Evolutionary conservation across 2,329 filamentous ascomycete genomes (phyloP).

Genomic region (Fusarium subtropicale): DNA sequence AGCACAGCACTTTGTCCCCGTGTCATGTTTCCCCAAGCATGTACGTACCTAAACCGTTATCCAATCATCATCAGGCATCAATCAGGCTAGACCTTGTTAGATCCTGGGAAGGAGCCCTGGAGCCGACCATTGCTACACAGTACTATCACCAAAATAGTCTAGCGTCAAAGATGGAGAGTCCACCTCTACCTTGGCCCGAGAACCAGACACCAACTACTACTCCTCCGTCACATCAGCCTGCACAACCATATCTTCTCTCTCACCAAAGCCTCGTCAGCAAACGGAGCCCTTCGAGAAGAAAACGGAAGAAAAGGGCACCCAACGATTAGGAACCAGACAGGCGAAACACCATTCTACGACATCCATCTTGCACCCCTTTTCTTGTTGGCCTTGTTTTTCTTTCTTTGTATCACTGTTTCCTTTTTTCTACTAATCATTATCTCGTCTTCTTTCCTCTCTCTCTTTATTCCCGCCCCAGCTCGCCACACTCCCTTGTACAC

Average conservation of each 20-base stretch:
- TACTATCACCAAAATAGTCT: background rate
- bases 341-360: conserved; percentile 17
- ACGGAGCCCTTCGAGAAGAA: conserved; percentile 10
- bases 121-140: conserved; percentile 1
- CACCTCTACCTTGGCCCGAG: conserved; percentile 30
- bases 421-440: conserved; percentile 11
- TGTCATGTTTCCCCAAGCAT: conserved; percentile 32
- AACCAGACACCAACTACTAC: conserved; percentile 24
- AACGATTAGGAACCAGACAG: conserved; percentile 7
- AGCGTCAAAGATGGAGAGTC: conserved; percentile 9
- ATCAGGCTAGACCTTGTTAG: conserved; percentile 25
- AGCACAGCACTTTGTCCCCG: conserved; percentile 9
- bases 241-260: conserved; percentile 39
- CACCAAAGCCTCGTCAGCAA: conserved; percentile 44
- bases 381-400: background rate
- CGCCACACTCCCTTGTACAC: conserved; percentile 33
- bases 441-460: conserved; percentile 2
- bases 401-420: background rate
- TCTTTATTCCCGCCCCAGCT: conserved; percentile 9
- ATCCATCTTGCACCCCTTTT: background rate
- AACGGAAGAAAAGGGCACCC: background rate
- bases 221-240: conserved; percentile 44
- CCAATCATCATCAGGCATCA: conserved; percentile 10
- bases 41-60: background rate
- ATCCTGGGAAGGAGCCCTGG: conserved; percentile 8